Base-by-base conservation (phyloP, 1,284 basidiomycete genomes). In the Trametes pubescens region DNA sequence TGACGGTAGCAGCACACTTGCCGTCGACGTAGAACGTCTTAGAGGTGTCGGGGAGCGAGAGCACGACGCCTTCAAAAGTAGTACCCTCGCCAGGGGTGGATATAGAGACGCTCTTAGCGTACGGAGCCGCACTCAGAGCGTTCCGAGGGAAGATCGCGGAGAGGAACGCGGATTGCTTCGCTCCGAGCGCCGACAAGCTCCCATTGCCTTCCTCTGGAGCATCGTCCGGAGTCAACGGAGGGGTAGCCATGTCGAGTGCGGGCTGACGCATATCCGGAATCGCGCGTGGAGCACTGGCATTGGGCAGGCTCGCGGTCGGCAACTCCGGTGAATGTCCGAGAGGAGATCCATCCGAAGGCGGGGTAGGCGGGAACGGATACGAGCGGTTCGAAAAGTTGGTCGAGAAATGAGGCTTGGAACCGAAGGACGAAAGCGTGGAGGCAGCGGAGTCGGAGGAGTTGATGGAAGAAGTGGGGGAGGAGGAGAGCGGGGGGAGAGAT, bases 21-120 rank as follows among this genome's bases (percentile, higher is more conserved):
- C 90, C 90, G 72, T 93, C 88, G 57, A 94, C 89, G 71, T 93
- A 94, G 44, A 94, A 79, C 18, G 90, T 92, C 79, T 86, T 91
- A 38, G 85, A 78, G 66, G 84, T 81, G 58, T 83, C 87, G 26
- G 90, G 91, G n/a, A 92, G 74, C 59, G 89, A 86, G 62, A 94
- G 83, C 32, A 94, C 87, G 47, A 92, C 83, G 26, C 91, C 92
- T 37, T 93, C 88, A 73, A 93, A 93, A 40, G 84, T 80, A 21
- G 83, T 80, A 57, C 85, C 87, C 71, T 90, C 78, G 67, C 86
- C 85, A 11, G 89, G 86, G 40, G 88, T 84, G 65, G 88, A 85
- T 59, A 94, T 90, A 47, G 84, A 82, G 60, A 93, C 89, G 71
- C 87, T 87, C 77, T 86, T 89, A 57, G 91, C 86, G 75, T 86